phyloP scores from a whole-genome alignment of 371 early-diverging fungal species.

The Pancytospora philotis region DNA sequence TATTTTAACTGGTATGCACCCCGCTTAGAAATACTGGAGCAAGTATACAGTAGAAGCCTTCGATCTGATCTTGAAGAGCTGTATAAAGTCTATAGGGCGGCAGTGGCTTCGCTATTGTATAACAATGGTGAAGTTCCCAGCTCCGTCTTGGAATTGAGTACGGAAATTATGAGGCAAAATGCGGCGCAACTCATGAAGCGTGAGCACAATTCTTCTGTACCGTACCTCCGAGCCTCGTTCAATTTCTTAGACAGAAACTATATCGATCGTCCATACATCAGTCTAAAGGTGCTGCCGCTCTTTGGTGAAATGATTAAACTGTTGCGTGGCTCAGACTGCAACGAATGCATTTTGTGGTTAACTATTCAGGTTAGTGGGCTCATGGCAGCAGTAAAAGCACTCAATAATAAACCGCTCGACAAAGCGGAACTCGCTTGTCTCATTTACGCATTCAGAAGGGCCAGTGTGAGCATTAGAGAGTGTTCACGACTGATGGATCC shows the following conservation, averaged over 20 bases:
- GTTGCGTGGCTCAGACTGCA: slow-evolving; percentile 92
- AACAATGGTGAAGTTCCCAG: not conserved
- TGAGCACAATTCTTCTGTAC: not conserved
- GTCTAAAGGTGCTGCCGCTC: not conserved
- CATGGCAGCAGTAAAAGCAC: slow-evolving; percentile 78
- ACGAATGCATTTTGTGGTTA: slow-evolving; percentile 92
- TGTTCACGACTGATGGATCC: not conserved
- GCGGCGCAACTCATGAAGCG: not conserved
- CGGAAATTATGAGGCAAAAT: not conserved
- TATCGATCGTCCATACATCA: not conserved
- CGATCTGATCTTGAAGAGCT: slow-evolving; percentile 25
- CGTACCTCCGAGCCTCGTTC: too few species aligned
- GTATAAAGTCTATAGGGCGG: slow-evolving; percentile 22
- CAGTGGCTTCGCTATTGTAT: slow-evolving; percentile 12
- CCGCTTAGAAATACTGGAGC: slow-evolving; percentile 19
- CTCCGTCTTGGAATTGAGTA: not conserved
- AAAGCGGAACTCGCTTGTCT: slow-evolving; percentile 27
- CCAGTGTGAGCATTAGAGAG: slow-evolving; percentile 15
- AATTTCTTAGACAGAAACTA: slow-evolving; percentile 4
- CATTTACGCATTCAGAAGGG: slow-evolving; percentile 33
- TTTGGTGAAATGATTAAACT: slow-evolving; percentile 52
- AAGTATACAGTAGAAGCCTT: slow-evolving; percentile 24
- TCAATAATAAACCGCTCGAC: slow-evolving; percentile 51
- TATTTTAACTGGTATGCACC: slow-evolving; percentile 10
- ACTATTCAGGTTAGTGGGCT: slow-evolving; percentile 65